phyloP scores from a whole-genome alignment of 805 yeast species.

The Candida vaughaniae region DNA sequence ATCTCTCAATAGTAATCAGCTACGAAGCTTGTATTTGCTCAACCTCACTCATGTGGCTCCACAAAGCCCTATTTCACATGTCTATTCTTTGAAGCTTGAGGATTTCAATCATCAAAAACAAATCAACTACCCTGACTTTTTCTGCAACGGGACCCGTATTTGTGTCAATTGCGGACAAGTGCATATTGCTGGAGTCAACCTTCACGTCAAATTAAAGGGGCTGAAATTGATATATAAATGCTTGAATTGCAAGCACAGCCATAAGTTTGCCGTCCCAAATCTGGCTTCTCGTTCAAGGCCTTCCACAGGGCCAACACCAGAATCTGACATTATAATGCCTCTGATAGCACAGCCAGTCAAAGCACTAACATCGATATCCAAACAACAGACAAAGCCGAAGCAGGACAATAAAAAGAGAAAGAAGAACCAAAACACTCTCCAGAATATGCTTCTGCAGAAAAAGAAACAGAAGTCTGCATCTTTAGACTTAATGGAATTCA shows the following conservation, averaged over 20 bases:
- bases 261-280: background rate
- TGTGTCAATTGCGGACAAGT: conserved; percentile 33
- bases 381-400: conserved; percentile 17
- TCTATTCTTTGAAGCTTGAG: conserved; percentile 22
- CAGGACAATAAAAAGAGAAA: conserved; percentile 38
- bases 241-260: conserved; percentile 15
- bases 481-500: conserved; percentile 50
- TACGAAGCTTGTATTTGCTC: conserved; percentile 24
- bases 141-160: conserved; percentile 19
- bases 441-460: conserved; percentile 42
- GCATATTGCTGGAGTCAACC: conserved; percentile 30
- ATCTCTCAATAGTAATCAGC: conserved; percentile 16
- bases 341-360: too few species aligned
- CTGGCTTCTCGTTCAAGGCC: background rate
- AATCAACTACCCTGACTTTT: conserved; percentile 27
- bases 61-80: conserved; percentile 22
- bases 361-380: background rate
- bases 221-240: conserved; percentile 10
- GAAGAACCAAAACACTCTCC: conserved; percentile 44
- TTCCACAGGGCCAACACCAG: background rate
- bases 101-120: conserved; percentile 21
- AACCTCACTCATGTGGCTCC: conserved; percentile 30
- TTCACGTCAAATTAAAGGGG: conserved; percentile 2
- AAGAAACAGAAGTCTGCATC: conserved; percentile 28
- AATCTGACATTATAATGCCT: background rate